Conservation (phyloP, 441 rosid genomes). For the Capsella rubella region DNA sequence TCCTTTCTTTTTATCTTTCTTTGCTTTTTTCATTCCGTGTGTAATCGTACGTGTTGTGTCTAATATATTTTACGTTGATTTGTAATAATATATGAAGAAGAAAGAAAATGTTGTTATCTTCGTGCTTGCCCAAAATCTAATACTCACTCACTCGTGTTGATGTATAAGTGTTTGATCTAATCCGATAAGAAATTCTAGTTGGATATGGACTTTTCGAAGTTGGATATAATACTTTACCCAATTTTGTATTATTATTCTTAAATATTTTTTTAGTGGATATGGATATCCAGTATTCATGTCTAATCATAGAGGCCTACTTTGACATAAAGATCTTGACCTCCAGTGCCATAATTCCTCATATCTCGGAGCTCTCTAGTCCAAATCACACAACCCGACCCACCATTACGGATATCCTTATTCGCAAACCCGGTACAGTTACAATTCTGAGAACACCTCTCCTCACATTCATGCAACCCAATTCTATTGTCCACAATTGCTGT, state of each 20-base stretch:
- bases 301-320: constrained; percentile 37
- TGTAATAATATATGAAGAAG: constrained; percentile 32
- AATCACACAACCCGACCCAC: constrained; percentile 65
- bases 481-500: constrained; percentile 46
- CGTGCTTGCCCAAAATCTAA: constrained; percentile 3
- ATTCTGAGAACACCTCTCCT: constrained; percentile 47
- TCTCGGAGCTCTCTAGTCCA: constrained; percentile 60
- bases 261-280: not conserved
- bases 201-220: not conserved
- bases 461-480: constrained; percentile 60
- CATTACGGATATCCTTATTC: constrained; percentile 50
- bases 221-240: not conserved
- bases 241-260: not conserved
- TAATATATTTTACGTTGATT: constrained; percentile 28
- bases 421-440: constrained; percentile 79
- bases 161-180: too few relatives aligned
- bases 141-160: too few relatives aligned
- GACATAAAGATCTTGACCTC: constrained; percentile 63
- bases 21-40: not conserved
- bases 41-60: constrained; percentile 30
- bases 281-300: not conserved
- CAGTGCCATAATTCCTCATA: constrained; percentile 45
- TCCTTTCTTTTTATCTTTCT: constrained; percentile 18
- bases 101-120: not conserved
- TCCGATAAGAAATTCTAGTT: not conserved